Base-by-base conservation (phyloP, 2,329 filamentous ascomycete genomes). In the Cladobotryum protrusum region DNA sequence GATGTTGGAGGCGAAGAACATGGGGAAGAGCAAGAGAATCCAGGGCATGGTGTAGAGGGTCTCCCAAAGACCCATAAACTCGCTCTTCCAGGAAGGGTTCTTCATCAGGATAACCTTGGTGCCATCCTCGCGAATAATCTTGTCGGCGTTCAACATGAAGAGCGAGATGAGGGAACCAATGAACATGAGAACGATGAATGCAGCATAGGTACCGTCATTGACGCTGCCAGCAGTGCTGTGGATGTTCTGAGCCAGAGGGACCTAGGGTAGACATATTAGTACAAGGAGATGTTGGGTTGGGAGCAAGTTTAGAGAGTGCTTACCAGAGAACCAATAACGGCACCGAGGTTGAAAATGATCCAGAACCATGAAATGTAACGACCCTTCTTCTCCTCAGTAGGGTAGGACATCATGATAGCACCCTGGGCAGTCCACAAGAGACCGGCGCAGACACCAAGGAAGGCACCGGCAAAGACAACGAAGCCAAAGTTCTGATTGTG, bases 281-380 rank as follows among this genome's bases (percentile, higher is more conserved):
- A 34, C n/a, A 37, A n/a, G 11, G 14, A 5, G n/a, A 6, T n/a
- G 12, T n/a, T 37, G 9, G 7, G 11, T 13, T 6, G 35, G 2
- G 11, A 15, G n/a, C 20, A 45, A 20, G 17, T 24, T 24, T 14
- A 24, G 12, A 19, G 29, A 36, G 19, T 14, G 63, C 71, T 59
- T 63, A 76, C 71, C 60, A 85, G 69, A 61, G 85, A 83, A 54
- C 91, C 91, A 66, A 96, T 89, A 54, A 96, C 90, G 60, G 84
- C 90, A 59, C 91, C 91, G 52, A 91, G 69, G 69, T 96, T 96
- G 77, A 96, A 96, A 62, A 96, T 95, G 66, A 90, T 83, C 91
- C 91, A 96, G 72, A 96, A 96, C 73, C 83, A 84, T 53, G 87
- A 87, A 66, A 96, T 95, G 67, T 90, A 96, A 52, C 85, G 83